Percentiles rank a stretch among this genome's conserved stretches.
Conservation (phyloP, 768 basidiomycete species). For the Lactifluus subvellereus region DNA sequence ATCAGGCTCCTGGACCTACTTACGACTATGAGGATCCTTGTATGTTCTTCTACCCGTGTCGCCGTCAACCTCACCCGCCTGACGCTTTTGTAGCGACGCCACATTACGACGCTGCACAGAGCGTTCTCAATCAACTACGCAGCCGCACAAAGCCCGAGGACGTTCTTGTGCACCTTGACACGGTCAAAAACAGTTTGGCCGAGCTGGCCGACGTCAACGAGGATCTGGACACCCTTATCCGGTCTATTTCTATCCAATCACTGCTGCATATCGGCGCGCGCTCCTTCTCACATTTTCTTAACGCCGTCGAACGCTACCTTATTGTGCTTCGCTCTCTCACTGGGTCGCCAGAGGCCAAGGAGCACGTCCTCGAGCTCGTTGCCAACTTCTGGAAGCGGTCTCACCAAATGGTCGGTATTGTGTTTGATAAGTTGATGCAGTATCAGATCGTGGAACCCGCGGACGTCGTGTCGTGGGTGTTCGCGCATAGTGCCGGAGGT, state of each 20-base stretch:
- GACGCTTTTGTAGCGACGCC: slow-evolving; percentile 49
- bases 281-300: slow-evolving; percentile 96
- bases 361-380: slow-evolving; percentile 64
- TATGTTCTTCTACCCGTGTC: slow-evolving; percentile 31
- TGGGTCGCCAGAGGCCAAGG: slow-evolving; percentile 51
- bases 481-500: slow-evolving; percentile 50
- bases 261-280: slow-evolving; percentile 88
- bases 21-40: slow-evolving; percentile 82
- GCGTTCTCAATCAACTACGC: slow-evolving; percentile 75
- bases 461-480: slow-evolving; percentile 85
- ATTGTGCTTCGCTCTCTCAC: slow-evolving; percentile 59
- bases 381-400: slow-evolving; percentile 80
- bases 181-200: slow-evolving; percentile 59
- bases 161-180: slow-evolving; percentile 68
- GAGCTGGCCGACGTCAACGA: slow-evolving; percentile 50
- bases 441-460: slow-evolving; percentile 95
- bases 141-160: slow-evolving; percentile 75
- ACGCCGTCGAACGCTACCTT: slow-evolving; percentile 94
- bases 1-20: slow-evolving; percentile 69
- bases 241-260: slow-evolving; percentile 81
- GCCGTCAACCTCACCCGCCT: neutral
- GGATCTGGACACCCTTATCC: slow-evolving; percentile 62
- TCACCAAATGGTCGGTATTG: slow-evolving; percentile 83
- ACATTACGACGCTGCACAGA: slow-evolving; percentile 73
- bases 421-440: slow-evolving; percentile 97